Base-by-base conservation (phyloP, 805 yeast genomes). In the Ogataea degrootiae region DNA sequence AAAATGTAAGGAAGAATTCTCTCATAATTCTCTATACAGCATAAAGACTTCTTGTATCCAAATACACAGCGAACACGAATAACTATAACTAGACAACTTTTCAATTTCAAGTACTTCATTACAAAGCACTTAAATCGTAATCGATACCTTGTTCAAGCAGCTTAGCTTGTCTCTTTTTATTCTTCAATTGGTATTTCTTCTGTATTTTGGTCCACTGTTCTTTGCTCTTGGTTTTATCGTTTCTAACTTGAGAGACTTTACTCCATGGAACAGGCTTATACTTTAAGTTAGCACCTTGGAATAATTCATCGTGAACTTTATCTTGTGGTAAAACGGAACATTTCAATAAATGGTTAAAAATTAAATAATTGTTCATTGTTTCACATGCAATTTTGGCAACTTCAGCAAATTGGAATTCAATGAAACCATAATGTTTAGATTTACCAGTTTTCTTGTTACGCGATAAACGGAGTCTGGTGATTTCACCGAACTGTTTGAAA, bases 311-410 rank as follows among this genome's bases (percentile, higher is more conserved):
- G 57, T 80, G 77, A 11, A 79, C 74, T 42, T 77, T 65, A 48
- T 77, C 79, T 49, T 77, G 72, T 35, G 86, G 91, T 42, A 79
- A 59, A 16, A 78, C 62, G 22, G 73, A 67, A 51, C 74, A 74
- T 67, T 87, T 84, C 57, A 94, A 71, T 52, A 91, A 77, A 67
- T 92, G 97, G 6, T 95, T 95, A 70, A 87, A 83, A 40, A 94
- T 64, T 52, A 94, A 75, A 61, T 94, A 94, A 69, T 94, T 94
- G 69, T 94, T 84, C 99, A 94, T 94, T 41, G 97, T 83, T 55
- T 94, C 98, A 51, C 86, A 87, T 3, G 97, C 99, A 51, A 90
- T 75, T 56, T 81, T 77, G 40, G 98, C 97, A 47, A 86, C 95
- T 42, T 83, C 31, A 26, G 31, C 31, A 26, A 9, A 26, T 26